These are phyloP conservation scores for Vigna unguiculata DNA, from an alignment of 306 rosid genomes.

Conservation along the genomic window DNA sequence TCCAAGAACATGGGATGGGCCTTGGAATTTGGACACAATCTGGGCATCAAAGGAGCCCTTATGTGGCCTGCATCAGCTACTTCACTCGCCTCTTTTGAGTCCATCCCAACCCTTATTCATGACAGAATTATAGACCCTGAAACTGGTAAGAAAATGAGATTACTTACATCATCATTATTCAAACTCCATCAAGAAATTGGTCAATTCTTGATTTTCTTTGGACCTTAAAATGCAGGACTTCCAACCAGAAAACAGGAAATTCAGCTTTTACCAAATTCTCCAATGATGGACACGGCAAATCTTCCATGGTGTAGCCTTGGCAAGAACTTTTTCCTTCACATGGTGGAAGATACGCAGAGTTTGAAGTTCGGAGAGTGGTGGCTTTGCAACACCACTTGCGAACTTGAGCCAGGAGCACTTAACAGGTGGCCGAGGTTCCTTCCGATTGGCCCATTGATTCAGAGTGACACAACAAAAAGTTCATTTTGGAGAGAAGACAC, in stretches of 20 bases:
- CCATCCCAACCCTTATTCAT: slow-evolving; percentile 49
- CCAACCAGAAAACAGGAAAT: slow-evolving; percentile 30
- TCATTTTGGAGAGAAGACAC: slow-evolving; percentile 37
- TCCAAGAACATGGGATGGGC: slow-evolving; percentile 55
- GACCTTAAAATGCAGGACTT: slow-evolving; percentile 17
- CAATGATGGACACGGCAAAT: slow-evolving; percentile 7
- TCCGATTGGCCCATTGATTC: slow-evolving; percentile 45
- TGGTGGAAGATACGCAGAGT: slow-evolving; percentile 11
- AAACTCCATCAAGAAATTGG: too few relatives aligned
- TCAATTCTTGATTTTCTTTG: neutral
- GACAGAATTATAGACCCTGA: slow-evolving; percentile 42
- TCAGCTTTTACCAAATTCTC: slow-evolving; percentile 29
- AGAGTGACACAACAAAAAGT: neutral
- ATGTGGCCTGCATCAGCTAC: slow-evolving; percentile 62
- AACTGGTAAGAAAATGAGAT: slow-evolving; percentile 34
- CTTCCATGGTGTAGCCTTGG: slow-evolving; percentile 2
- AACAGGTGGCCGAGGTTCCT: slow-evolving; percentile 13
- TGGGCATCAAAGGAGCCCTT: slow-evolving; percentile 52
- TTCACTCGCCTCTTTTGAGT: slow-evolving; percentile 24
- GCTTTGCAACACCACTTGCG: slow-evolving; percentile 48
- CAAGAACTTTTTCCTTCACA: slow-evolving; percentile 20
- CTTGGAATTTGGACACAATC: slow-evolving; percentile 44
- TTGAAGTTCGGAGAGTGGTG: slow-evolving; percentile 41
- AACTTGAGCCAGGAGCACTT: slow-evolving; percentile 41
- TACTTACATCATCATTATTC: too few relatives aligned